Percentiles rank a stretch among this genome's conserved stretches.
Conservation (phyloP, 2,329 filamentous ascomycete genomes). For the Diaporthe ampelina region DNA sequence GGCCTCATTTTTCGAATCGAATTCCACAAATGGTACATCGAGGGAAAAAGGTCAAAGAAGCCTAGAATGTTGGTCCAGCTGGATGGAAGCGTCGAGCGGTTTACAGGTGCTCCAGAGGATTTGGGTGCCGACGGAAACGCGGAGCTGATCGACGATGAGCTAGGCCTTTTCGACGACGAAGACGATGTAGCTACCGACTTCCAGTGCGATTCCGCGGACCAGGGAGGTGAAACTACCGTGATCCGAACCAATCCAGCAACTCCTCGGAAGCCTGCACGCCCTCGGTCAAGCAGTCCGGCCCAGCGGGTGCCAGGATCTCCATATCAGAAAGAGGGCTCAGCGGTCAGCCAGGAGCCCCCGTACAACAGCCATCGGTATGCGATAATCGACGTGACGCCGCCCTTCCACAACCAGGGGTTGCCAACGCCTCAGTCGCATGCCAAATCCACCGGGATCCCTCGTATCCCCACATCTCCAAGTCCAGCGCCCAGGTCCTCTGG, state of each 20-base stretch:
- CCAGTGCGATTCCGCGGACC: no score
- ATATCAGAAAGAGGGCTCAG: not conserved
- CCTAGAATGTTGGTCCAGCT: no score
- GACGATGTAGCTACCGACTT: no score
- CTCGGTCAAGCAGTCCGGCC: no score
- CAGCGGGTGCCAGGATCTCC: no score
- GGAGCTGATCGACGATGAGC: not conserved
- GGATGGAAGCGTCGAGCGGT: no score
- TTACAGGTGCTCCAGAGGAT: no score
- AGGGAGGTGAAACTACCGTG: no score
- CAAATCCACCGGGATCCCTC: not conserved
- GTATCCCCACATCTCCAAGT: not conserved
- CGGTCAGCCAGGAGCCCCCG: not conserved
- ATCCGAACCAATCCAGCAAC: no score
- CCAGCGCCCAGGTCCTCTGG: accelerated
- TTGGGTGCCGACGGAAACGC: no score
- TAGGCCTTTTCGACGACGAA: not conserved
- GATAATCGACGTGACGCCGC: not conserved
- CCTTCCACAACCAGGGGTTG: not conserved
- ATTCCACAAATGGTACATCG: not conserved
- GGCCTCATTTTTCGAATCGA: not conserved
- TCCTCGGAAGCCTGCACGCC: no score
- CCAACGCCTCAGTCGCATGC: not conserved
- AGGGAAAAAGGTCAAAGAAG: not conserved
- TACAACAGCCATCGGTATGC: not conserved